Base-by-base conservation (phyloP, 306 rosid species). In the Myrica gale region DNA sequence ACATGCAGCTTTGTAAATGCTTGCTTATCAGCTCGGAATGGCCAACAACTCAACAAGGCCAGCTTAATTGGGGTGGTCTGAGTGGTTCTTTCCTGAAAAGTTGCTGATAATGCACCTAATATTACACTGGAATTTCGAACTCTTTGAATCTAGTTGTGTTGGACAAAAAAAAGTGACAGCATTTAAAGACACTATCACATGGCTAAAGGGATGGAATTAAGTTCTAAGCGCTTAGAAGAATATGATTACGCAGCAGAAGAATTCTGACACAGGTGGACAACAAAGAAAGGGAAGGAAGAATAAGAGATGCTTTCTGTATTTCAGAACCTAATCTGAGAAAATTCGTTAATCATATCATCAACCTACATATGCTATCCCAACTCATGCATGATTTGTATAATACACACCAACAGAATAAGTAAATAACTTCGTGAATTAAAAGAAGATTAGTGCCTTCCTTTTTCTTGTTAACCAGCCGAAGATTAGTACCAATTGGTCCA, bases 41-140 rank as follows among this genome's bases (percentile, higher is more conserved):
- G 82, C 80, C 85, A 86, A 85, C n/a, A n/a, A n/a, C n/a, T n/a
- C n/a, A n/a, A n/a, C 86, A 79, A 71, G 23, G 82, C 80, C 89
- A 80, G 74, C 92, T 79, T 87, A 79, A 77, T 75, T 57, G 21
- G 13, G 71, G 56, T 82, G 81, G 23, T 74, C 76, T 72, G 74
- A 56, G 48, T 55, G 37, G n/a, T 74, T 78, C 76, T 82, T 62
- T 44, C 23, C 83, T 84, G 23, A 82, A 81, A 88, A 84, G 84
- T 78, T 78, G 47, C 75, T 72, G 79, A 81, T 75, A 76, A 83
- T 82, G 44, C 82, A 58, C 67, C 61, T 62, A 68, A 68, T 55
- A 16, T 55, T 20, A 60, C 68, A 45, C 9, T 45, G 48, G 7
- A 46, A 39, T 3, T 69, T 48, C 48, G 6, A 3, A n/a, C n/a